phyloP scores from a whole-genome alignment of 352 stramenopile species.

The Phytophthora syringae region DNA sequence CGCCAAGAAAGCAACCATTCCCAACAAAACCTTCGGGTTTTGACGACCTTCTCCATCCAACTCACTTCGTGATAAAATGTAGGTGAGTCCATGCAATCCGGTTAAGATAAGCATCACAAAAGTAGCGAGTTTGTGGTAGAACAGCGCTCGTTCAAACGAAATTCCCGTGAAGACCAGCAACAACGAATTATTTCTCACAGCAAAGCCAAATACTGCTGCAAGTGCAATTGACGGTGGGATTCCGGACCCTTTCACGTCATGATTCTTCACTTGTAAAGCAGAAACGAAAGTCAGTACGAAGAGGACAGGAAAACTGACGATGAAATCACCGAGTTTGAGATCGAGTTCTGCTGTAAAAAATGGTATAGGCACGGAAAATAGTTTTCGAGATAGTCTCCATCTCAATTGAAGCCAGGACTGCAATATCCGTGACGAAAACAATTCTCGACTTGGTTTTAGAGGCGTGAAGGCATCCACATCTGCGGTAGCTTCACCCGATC shows the following conservation, averaged over 20 bases:
- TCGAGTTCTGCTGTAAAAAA: constrained; percentile 32
- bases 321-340: constrained; percentile 43
- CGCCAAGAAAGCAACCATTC: constrained; percentile 32
- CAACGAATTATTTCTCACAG: constrained; percentile 55
- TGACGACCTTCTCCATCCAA: background rate
- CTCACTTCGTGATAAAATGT: constrained; percentile 26
- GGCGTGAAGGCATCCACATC: constrained; percentile 2
- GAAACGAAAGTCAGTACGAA: constrained; percentile 19
- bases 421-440: background rate
- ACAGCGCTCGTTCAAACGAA: constrained; percentile 49
- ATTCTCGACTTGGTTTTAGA: background rate
- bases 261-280: background rate
- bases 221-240: constrained; percentile 31
- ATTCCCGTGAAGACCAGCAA: constrained; percentile 41
- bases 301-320: constrained; percentile 30
- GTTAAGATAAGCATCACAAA: constrained; percentile 41
- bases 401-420: constrained; percentile 24
- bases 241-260: constrained; percentile 28
- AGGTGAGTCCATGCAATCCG: constrained; percentile 39
- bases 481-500: constrained; percentile 11
- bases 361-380: constrained; percentile 36
- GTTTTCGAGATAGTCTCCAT: constrained; percentile 21
- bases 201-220: constrained; percentile 37
- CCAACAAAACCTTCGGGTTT: constrained; percentile 12
- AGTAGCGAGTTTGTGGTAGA: constrained; percentile 57